phyloP scores from a whole-genome alignment of 2,329 filamentous ascomycete genomes.

The Botrytis tulipae region DNA sequence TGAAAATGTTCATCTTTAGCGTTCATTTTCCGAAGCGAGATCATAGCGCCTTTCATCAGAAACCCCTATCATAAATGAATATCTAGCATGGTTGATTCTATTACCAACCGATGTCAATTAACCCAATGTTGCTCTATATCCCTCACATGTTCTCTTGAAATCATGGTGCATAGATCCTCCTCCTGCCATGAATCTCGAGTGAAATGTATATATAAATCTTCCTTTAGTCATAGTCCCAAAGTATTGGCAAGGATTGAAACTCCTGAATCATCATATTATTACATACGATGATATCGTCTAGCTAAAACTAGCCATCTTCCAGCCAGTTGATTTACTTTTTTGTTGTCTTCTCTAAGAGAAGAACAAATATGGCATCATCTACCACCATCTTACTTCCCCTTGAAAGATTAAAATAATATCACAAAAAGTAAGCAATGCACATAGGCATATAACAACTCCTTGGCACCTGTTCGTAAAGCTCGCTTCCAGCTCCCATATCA shows the following conservation, averaged over 20 bases:
- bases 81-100: background rate
- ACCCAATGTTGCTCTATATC: background rate
- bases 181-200: background rate
- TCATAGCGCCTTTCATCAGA: background rate
- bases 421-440: constrained; percentile 13
- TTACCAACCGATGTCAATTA: background rate
- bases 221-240: background rate
- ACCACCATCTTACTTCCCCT: background rate
- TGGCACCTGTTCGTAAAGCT: constrained; percentile 18
- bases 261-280: constrained; percentile 4
- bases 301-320: constrained; percentile 1
- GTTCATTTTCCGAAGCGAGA: background rate
- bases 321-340: background rate
- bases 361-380: constrained; percentile 9
- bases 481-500: constrained; percentile 11
- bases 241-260: background rate
- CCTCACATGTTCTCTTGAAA: background rate
- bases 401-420: constrained; percentile 17
- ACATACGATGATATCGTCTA: background rate
- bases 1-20: background rate
- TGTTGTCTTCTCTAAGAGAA: constrained; percentile 1
- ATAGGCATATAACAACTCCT: constrained; percentile 17
- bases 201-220: background rate
- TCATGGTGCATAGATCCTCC: background rate
- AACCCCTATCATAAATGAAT: background rate